Evolutionary conservation across 345 rosid genomes (phyloP).

Genomic region (Eucalyptus lansdowneana): DNA sequence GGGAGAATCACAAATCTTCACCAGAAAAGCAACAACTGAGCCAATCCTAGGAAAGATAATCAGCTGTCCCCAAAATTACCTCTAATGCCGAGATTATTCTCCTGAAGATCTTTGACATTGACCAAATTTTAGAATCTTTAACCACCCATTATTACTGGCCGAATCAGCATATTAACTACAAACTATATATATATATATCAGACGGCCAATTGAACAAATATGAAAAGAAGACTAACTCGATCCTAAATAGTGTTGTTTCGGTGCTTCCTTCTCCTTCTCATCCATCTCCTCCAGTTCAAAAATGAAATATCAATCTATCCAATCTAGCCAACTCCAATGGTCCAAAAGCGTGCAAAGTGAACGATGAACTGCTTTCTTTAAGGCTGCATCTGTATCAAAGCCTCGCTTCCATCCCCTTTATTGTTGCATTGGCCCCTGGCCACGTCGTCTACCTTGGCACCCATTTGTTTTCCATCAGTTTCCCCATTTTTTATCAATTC

Average conservation of each 20-base stretch:
- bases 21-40: background rate
- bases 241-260: background rate
- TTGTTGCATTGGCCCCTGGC: background rate
- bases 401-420: background rate
- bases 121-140: background rate
- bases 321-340: background rate
- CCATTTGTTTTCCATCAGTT: background rate
- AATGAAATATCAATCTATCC: background rate
- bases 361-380: background rate
- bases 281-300: background rate
- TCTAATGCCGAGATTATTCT: background rate
- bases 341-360: background rate
- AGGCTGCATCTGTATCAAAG: background rate
- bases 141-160: background rate
- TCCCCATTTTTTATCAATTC: background rate
- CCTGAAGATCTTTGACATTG: background rate
- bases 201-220: background rate
- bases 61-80: background rate
- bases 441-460: background rate
- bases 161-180: background rate
- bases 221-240: background rate
- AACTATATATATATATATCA: background rate
- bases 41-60: background rate
- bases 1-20: background rate
- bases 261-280: background rate